phyloP scores from a whole-genome alignment of 441 rosid genomes.

The Erodium trifolium region DNA sequence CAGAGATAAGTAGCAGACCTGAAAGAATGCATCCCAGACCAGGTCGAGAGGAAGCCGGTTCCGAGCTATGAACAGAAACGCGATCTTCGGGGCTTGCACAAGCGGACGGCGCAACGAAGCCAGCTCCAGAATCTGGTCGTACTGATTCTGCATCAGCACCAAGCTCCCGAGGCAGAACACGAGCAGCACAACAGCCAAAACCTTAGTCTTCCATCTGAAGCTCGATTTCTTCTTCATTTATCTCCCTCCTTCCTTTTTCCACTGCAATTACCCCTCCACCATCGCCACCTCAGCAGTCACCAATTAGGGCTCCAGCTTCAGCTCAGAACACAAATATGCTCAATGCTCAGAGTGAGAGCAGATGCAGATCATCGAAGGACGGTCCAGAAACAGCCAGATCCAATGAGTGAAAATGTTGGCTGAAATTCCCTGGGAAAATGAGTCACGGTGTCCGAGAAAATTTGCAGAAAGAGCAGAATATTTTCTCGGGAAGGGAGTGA shows the following conservation, averaged over 20 bases:
- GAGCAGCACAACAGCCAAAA: slow-evolving; percentile 8
- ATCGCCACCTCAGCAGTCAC: not conserved
- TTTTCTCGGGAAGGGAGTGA: not conserved
- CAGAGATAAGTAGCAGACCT: not conserved
- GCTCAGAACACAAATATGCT: not conserved
- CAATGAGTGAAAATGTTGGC: not conserved
- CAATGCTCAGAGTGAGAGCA: not conserved
- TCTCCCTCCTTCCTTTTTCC: not conserved
- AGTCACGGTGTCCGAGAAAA: slow-evolving; percentile 3
- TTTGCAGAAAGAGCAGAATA: not conserved
- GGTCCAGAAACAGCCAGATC: not conserved
- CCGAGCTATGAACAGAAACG: slow-evolving; percentile 10
- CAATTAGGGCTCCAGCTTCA: not conserved
- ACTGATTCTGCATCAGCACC: slow-evolving; percentile 9
- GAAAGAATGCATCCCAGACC: not conserved
- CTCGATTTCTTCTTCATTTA: slow-evolving; percentile 2
- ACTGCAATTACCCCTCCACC: too few species aligned
- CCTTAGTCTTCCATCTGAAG: slow-evolving; percentile 10
- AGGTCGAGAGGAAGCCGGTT: slow-evolving; percentile 6
- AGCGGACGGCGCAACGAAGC: slow-evolving; percentile 1
- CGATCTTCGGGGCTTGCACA: slow-evolving; percentile 6
- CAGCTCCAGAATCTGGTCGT: not conserved
- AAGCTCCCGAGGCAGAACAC: slow-evolving; percentile 10
- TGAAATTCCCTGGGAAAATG: not conserved
- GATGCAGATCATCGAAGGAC: slow-evolving; percentile 1